These are phyloP conservation scores for Neonectria faginata DNA, from an alignment of 2,329 filamentous ascomycete species.

Conservation along the genomic window DNA sequence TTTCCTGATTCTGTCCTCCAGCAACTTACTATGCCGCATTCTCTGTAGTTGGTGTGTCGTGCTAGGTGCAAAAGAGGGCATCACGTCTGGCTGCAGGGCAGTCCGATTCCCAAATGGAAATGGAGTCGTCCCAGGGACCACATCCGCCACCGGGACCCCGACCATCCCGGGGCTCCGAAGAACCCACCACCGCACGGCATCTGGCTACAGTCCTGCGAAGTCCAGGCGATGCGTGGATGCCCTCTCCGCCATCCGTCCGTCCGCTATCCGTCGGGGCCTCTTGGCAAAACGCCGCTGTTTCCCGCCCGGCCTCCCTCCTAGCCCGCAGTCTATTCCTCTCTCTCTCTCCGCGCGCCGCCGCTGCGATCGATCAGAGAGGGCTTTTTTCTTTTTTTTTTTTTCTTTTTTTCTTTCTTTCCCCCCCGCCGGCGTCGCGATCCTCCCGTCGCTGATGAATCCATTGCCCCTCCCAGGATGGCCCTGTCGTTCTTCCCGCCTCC, in stretches of 20 bases:
- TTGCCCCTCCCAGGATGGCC: background rate
- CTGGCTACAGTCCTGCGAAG: background rate
- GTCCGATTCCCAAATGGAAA: background rate
- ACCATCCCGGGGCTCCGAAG: background rate
- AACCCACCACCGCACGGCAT: constrained; percentile 5
- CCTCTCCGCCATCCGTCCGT: background rate
- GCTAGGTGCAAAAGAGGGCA: background rate
- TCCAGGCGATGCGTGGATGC: background rate
- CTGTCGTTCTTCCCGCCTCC: background rate
- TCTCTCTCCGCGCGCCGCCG: background rate
- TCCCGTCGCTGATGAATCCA: background rate
- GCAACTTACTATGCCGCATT: background rate
- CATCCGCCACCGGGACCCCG: background rate
- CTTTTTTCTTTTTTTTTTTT: no score
- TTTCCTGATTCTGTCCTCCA: background rate
- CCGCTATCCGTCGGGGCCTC: constrained; percentile 6
- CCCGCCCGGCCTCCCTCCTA: constrained; percentile 19
- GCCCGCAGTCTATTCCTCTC: background rate
- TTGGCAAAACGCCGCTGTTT: constrained; percentile 20
- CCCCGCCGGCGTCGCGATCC: background rate
- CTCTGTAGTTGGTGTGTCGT: background rate
- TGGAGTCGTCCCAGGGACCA: background rate
- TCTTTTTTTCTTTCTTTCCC: background rate
- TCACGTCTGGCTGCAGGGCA: background rate
- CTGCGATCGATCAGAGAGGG: background rate